A percentile compares a stretch with the other conserved stretches of the same genome.
Conservation (phyloP, 306 rosid species). For the Bauhinia variegata region DNA sequence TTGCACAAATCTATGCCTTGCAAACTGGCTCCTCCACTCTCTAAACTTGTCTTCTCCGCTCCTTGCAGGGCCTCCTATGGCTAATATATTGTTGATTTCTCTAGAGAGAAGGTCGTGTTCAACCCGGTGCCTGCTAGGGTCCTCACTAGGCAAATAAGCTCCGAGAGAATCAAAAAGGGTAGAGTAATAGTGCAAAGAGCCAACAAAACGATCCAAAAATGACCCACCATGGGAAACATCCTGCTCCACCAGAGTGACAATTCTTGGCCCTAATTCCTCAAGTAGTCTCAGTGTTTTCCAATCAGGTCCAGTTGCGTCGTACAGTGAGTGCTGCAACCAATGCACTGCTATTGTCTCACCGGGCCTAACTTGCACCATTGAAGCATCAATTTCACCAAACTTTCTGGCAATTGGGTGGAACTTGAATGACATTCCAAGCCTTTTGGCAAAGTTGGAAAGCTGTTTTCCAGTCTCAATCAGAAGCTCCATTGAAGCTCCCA, state of each 20-base stretch:
- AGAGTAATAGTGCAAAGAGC: conserved; percentile 82
- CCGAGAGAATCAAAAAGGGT: conserved; percentile 86
- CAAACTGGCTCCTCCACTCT: conserved; percentile 77
- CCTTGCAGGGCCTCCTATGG: conserved; percentile 79
- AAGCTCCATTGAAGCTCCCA: conserved; percentile 69
- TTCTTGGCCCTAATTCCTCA: conserved; percentile 60
- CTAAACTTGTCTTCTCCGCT: conserved; percentile 79
- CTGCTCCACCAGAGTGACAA: conserved; percentile 83
- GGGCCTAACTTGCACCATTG: conserved; percentile 46
- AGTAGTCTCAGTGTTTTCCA: conserved; percentile 67
- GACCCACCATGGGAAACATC: conserved; percentile 68
- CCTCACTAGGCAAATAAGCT: conserved; percentile 54
- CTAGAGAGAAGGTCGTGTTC: conserved; percentile 56
- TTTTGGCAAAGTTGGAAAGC: conserved; percentile 63
- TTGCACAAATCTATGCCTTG: conserved; percentile 51
- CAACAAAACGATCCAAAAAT: conserved; percentile 84
- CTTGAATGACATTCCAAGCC: conserved; percentile 66
- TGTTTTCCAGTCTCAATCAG: conserved; percentile 70
- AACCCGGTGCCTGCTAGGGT: conserved; percentile 58
- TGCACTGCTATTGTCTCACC: conserved; percentile 75
- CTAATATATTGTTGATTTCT: conserved; percentile 81
- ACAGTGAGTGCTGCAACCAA: conserved; percentile 77
- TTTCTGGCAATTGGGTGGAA: conserved; percentile 62
- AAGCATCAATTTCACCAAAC: conserved; percentile 56
- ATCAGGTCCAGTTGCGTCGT: conserved; percentile 74